A percentile compares a stretch with the other conserved stretches of the same genome.
phyloP scores from a whole-genome alignment of 106 monocot species.

The Phalaenopsis aphrodite region DNA sequence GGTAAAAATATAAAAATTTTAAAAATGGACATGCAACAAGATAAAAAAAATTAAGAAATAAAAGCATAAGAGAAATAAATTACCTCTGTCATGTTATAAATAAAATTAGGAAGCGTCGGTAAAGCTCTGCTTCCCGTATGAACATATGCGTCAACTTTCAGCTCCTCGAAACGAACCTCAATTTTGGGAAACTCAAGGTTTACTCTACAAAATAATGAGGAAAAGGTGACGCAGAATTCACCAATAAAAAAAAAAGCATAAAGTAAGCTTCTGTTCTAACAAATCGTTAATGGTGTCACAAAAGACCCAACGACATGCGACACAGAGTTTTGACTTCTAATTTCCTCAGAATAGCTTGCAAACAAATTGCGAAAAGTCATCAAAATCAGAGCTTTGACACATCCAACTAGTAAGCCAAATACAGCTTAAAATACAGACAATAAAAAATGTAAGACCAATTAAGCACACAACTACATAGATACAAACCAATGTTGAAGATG shows the following conservation, averaged over 20 bases:
- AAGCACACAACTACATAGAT: background rate
- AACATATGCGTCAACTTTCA: constrained; percentile 82
- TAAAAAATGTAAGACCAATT: background rate
- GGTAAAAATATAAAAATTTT: background rate
- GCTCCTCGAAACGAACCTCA: constrained; percentile 80
- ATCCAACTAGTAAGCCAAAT: background rate
- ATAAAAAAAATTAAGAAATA: background rate
- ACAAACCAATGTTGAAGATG: background rate
- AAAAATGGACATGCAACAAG: background rate
- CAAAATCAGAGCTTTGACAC: background rate
- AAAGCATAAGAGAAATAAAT: no score
- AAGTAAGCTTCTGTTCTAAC: background rate
- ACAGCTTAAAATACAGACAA: background rate
- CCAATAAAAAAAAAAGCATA: background rate
- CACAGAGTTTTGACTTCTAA: no score
- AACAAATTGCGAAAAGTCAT: no score
- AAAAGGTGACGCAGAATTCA: background rate
- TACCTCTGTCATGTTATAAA: constrained; percentile 94
- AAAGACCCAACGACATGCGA: no score
- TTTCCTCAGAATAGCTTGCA: no score
- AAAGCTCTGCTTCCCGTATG: constrained; percentile 94
- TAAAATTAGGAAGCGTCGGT: constrained; percentile 92
- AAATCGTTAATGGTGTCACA: background rate
- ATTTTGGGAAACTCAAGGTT: constrained; percentile 83
- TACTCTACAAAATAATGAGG: constrained; percentile 41